A percentile compares a stretch with the other conserved stretches of the same genome.
phyloP scores from a whole-genome alignment of 179 eudicot genomes.

The Nepenthes alata region DNA sequence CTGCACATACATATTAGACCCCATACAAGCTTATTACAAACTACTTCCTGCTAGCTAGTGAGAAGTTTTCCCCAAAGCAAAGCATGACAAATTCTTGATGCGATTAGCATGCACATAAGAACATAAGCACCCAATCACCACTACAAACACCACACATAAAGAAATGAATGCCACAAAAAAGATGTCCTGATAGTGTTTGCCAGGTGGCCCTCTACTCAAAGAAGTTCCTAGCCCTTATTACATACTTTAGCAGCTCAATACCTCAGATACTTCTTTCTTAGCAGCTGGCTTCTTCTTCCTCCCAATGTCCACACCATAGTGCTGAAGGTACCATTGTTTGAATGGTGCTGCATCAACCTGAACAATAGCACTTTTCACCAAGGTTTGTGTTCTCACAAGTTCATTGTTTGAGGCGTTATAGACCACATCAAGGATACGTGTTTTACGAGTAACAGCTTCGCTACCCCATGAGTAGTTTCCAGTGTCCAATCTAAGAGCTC shows the following conservation, averaged over 20 bases:
- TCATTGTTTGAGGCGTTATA: slow-evolving; percentile 51
- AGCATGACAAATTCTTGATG: too few species aligned
- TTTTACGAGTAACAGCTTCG: slow-evolving; percentile 38
- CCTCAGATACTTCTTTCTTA: slow-evolving; percentile 34
- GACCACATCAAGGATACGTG: slow-evolving; percentile 39
- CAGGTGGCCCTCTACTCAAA: too few species aligned
- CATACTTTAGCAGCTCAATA: slow-evolving; percentile 1
- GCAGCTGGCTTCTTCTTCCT: slow-evolving; percentile 43
- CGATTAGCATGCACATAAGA: too few species aligned
- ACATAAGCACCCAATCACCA: too few species aligned
- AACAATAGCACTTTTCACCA: slow-evolving; percentile 50
- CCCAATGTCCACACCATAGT: slow-evolving; percentile 40
- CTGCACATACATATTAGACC: slow-evolving; percentile 11
- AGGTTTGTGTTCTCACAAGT: slow-evolving; percentile 46
- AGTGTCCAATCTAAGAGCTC: slow-evolving; percentile 40
- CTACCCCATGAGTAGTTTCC: slow-evolving; percentile 51
- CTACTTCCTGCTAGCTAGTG: too few species aligned
- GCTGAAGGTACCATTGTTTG: slow-evolving; percentile 45
- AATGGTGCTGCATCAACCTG: slow-evolving; percentile 59
- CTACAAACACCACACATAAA: too few species aligned
- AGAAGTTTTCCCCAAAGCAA: too few species aligned
- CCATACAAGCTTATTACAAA: too few species aligned
- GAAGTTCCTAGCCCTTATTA: too few species aligned
- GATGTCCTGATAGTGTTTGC: too few species aligned
- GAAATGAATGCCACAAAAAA: too few species aligned